Evolutionary conservation across 2,329 filamentous ascomycete species (phyloP).

Genomic region (Chaetomium globosum): DNA sequence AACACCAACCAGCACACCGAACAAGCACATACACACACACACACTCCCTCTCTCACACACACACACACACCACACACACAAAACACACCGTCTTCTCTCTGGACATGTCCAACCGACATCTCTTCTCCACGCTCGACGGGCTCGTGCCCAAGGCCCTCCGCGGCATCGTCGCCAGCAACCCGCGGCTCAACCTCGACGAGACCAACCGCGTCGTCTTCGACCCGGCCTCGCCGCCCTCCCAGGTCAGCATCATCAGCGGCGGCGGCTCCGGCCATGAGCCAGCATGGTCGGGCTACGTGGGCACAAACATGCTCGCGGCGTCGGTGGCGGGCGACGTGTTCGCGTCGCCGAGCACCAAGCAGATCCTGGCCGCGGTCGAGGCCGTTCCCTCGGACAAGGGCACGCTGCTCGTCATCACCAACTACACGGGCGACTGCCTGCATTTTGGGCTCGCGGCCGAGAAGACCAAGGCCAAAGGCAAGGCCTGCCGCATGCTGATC

Average conservation of each 20-base stretch:
- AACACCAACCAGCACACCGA: too few species aligned
- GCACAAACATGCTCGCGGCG: conserved; percentile 62
- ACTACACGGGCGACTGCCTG: conserved; percentile 66
- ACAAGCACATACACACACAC: too few species aligned
- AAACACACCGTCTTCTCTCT: too few species aligned
- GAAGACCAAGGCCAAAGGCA: conserved; percentile 58
- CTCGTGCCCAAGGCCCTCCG: conserved; percentile 56
- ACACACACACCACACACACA: background rate
- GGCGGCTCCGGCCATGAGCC: conserved; percentile 63
- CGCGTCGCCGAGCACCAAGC: conserved; percentile 64
- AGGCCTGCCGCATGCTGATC: conserved; percentile 59
- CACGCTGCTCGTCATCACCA: conserved; percentile 63
- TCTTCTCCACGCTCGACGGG: conserved; percentile 56
- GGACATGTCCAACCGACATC: conserved; percentile 56
- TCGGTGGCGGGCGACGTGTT: conserved; percentile 66
- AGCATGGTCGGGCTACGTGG: conserved; percentile 66
- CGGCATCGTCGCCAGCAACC: conserved; percentile 58
- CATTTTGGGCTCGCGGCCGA: conserved; percentile 64
- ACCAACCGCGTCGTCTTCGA: conserved; percentile 57
- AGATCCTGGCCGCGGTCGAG: conserved; percentile 62
- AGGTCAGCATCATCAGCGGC: conserved; percentile 57
- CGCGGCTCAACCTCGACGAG: conserved; percentile 53
- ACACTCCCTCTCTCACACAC: background rate
- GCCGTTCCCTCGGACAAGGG: conserved; percentile 58
- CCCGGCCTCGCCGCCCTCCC: conserved; percentile 48